phyloP scores from a whole-genome alignment of 495 filamentous ascomycete genomes.

The Bombardia bombarda region DNA sequence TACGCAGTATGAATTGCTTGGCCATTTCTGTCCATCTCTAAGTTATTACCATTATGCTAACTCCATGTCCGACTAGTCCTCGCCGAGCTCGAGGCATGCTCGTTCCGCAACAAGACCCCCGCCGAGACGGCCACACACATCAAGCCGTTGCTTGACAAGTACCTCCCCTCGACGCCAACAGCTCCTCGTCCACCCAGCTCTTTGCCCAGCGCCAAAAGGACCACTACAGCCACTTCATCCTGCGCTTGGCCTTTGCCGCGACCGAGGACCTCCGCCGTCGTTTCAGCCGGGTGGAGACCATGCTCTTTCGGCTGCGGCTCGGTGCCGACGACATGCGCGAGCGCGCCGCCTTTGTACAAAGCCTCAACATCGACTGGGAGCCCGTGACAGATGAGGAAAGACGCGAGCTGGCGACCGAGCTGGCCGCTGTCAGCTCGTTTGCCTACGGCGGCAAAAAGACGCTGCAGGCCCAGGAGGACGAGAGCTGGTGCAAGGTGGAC shows the following conservation, averaged over 20 bases:
- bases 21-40: background rate
- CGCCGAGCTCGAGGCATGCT: conserved; percentile 90
- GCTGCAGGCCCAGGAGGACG: conserved; percentile 49
- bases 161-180: conserved; percentile 77
- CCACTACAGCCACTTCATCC: conserved; percentile 96
- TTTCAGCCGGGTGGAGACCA: conserved; percentile 78
- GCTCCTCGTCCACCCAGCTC: conserved; percentile 48
- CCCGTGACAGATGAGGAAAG: conserved; percentile 70
- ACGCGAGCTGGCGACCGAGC: conserved; percentile 35
- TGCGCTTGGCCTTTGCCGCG: conserved; percentile 83
- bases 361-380: conserved; percentile 70
- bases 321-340: conserved; percentile 62
- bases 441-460: conserved; percentile 29
- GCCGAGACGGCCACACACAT: conserved; percentile 75
- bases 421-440: conserved; percentile 23
- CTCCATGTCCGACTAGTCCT: conserved; percentile 60
- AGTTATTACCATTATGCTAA: conserved; percentile 1
- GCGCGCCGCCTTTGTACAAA: conserved; percentile 65
- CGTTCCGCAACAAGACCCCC: conserved; percentile 80
- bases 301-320: conserved; percentile 78
- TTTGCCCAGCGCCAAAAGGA: conserved; percentile 82
- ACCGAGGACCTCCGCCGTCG: conserved; percentile 89
- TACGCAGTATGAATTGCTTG: conserved; percentile 51
- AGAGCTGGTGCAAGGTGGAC: conserved; percentile 86
- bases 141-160: conserved; percentile 72